phyloP scores from a whole-genome alignment of 2,329 filamentous ascomycete genomes.

The Scleromitrula shiraiana region DNA sequence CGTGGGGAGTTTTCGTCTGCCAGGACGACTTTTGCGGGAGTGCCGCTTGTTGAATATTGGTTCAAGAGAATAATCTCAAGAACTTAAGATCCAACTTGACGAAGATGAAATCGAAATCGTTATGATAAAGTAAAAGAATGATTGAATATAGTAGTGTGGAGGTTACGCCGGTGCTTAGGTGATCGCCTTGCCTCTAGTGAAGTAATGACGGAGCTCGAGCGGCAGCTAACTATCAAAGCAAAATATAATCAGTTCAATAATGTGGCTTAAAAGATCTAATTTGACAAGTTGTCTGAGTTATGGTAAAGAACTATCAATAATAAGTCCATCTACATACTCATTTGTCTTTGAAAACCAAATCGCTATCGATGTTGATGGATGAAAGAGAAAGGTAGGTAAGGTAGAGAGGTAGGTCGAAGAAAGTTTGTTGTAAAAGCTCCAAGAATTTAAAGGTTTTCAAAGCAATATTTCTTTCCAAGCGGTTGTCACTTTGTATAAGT shows the following conservation, averaged over 20 bases:
- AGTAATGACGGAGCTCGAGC: background rate
- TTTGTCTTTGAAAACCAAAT: too few relatives aligned
- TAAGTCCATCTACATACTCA: background rate
- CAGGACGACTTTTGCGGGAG: slow-evolving; percentile 58
- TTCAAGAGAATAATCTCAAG: slow-evolving; percentile 8
- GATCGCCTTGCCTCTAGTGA: background rate
- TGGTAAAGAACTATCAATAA: too few relatives aligned
- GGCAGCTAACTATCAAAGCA: background rate
- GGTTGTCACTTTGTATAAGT: too few relatives aligned
- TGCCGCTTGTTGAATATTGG: slow-evolving; percentile 30
- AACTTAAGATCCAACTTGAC: background rate
- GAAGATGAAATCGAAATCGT: background rate
- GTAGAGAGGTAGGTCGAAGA: too few relatives aligned
- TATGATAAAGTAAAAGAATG: background rate
- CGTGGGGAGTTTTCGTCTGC: slow-evolving; percentile 57
- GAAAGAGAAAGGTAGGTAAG: too few relatives aligned
- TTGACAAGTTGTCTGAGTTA: too few relatives aligned
- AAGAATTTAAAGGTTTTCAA: too few relatives aligned
- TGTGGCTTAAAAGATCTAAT: background rate
- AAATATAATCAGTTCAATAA: background rate
- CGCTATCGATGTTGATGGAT: too few relatives aligned
- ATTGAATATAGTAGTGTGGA: background rate
- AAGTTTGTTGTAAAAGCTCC: too few relatives aligned
- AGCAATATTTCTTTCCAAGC: too few relatives aligned
- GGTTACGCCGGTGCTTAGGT: background rate